Conservation (phyloP, 208 protist species). For the Wallacemonas sp. region DNA sequence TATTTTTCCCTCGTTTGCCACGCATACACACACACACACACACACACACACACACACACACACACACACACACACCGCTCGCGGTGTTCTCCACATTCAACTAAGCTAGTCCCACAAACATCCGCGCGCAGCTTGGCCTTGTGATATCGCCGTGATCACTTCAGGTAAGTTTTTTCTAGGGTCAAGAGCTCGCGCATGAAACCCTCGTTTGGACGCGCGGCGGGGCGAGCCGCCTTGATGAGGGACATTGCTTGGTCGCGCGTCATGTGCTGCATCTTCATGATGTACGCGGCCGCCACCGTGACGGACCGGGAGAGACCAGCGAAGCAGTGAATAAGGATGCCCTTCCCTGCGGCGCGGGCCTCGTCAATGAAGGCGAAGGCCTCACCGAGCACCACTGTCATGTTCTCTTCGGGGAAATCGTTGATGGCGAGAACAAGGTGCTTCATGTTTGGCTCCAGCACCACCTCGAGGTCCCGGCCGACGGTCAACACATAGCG, state of each 20-base stretch:
- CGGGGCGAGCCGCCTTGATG: slow-evolving; percentile 65
- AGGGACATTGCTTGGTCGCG: slow-evolving; percentile 65
- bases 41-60: too few relatives aligned
- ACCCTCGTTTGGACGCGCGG: slow-evolving; percentile 79
- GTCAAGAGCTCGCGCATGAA: slow-evolving; percentile 56
- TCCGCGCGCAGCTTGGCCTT: too few relatives aligned
- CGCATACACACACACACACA: too few relatives aligned
- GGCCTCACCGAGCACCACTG: slow-evolving; percentile 59
- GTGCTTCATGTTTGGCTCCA: slow-evolving; percentile 83
- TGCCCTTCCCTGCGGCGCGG: slow-evolving; percentile 44
- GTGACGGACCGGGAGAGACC: slow-evolving; percentile 89
- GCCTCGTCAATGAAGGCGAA: slow-evolving; percentile 86
- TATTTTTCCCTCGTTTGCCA: too few relatives aligned
- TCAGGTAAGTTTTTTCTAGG: too few relatives aligned
- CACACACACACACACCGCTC: too few relatives aligned
- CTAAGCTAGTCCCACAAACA: too few relatives aligned
- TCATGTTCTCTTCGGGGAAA: slow-evolving; percentile 70
- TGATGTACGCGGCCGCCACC: slow-evolving; percentile 84
- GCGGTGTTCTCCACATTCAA: too few relatives aligned
- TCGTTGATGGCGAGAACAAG: slow-evolving; percentile 75
- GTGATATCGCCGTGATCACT: too few relatives aligned
- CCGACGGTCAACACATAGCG: slow-evolving; percentile 76
- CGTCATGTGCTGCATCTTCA: slow-evolving; percentile 63
- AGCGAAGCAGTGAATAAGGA: slow-evolving; percentile 92
- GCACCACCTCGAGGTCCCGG: slow-evolving; percentile 59